Conservation (phyloP, 805 yeast species). For the Saccharomyces paradoxus region DNA sequence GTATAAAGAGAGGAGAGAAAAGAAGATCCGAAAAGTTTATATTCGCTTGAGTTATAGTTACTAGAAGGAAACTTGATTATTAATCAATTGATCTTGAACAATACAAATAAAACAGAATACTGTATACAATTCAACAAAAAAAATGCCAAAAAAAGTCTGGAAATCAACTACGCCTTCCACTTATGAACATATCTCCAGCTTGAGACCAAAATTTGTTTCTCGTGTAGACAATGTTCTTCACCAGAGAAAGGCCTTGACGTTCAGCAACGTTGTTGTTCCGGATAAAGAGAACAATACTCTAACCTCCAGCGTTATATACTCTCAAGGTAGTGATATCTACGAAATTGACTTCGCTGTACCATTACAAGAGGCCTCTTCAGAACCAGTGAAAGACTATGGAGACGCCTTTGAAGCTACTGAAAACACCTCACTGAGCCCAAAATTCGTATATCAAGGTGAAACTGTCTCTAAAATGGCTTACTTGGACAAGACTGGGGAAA, state of each 20-base stretch:
- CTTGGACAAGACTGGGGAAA: conserved; percentile 30
- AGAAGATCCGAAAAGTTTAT: neutral
- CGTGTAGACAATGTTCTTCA: conserved; percentile 18
- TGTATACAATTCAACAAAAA: neutral
- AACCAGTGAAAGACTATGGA: conserved; percentile 54
- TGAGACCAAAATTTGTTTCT: conserved; percentile 31
- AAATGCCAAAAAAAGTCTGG: conserved; percentile 45
- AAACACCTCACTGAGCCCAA: conserved; percentile 8
- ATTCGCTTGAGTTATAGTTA: neutral
- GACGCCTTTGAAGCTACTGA: conserved; percentile 53
- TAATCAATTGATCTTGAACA: neutral
- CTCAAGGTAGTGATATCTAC: conserved; percentile 24
- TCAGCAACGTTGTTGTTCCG: conserved; percentile 19
- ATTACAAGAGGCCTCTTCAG: conserved; percentile 11
- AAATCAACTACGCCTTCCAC: conserved; percentile 70
- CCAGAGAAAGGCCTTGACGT: conserved; percentile 17
- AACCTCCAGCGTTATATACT: conserved; percentile 17
- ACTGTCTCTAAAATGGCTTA: conserved; percentile 17
- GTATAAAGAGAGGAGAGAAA: neutral
- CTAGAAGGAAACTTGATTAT: neutral
- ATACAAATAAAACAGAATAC: neutral
- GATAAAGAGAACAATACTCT: conserved; percentile 20
- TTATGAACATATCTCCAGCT: conserved; percentile 36
- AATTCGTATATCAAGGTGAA: conserved; percentile 24
- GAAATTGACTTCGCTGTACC: conserved; percentile 23